phyloP scores from a whole-genome alignment of 345 rosid species.

The Reutealis trisperma region DNA sequence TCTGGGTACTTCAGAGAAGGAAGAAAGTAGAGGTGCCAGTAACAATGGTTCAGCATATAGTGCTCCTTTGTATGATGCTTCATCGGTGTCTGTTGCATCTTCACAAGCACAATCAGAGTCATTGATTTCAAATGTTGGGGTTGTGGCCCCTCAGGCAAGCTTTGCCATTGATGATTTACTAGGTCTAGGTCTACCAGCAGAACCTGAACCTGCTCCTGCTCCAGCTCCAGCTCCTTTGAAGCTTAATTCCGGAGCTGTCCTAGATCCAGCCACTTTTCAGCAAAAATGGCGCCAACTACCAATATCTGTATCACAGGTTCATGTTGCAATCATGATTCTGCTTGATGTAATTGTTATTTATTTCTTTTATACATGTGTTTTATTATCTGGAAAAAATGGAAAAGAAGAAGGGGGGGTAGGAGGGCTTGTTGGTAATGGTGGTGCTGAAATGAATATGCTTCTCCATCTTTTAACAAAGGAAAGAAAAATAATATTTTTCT shows the following conservation, averaged over 20 bases:
- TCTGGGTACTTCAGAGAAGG: conserved; percentile 73
- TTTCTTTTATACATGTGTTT: background rate
- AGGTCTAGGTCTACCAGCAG: conserved; percentile 63
- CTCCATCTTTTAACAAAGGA: background rate
- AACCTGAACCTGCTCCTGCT: conserved; percentile 45
- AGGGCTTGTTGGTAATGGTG: no score
- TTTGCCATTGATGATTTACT: conserved; percentile 82
- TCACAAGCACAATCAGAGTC: conserved; percentile 54
- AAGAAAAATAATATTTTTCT: no score
- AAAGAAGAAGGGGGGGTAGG: no score
- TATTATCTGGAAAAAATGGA: background rate
- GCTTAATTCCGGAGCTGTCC: conserved; percentile 75
- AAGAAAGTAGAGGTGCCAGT: conserved; percentile 56
- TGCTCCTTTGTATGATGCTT: conserved; percentile 61
- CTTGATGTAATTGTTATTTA: background rate
- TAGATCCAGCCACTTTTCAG: conserved; percentile 83
- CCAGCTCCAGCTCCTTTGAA: conserved; percentile 65
- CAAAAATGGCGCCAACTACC: conserved; percentile 93
- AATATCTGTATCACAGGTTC: conserved; percentile 67
- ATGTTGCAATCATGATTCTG: background rate
- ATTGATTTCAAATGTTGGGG: conserved; percentile 45
- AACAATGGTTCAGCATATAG: conserved; percentile 63
- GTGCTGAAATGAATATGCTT: background rate
- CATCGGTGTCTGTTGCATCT: conserved; percentile 39
- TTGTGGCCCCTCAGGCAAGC: conserved; percentile 47